These are phyloP conservation scores for Cyclotella sp. DNA, from an alignment of 108 stramenopile species.

Conservation along the genomic window DNA sequence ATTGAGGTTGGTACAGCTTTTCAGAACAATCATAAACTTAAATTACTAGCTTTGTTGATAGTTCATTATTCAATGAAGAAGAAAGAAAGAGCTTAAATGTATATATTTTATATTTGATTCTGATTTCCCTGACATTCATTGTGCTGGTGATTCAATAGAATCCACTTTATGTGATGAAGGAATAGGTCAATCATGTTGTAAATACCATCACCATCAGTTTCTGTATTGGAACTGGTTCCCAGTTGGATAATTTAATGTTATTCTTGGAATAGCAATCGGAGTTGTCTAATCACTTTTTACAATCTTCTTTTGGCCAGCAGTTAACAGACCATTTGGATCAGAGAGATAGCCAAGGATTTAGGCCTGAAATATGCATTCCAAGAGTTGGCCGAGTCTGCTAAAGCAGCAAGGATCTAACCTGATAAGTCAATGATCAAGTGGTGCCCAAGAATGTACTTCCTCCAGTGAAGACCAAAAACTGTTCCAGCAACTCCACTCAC, in stretches of 20 bases:
- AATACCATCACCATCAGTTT: constrained; percentile 41
- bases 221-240: constrained; percentile 58
- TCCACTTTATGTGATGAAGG: constrained; percentile 75
- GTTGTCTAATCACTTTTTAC: constrained; percentile 75
- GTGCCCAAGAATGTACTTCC: constrained; percentile 46
- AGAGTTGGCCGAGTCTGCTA: constrained; percentile 21
- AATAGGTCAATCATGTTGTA: constrained; percentile 63
- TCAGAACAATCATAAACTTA: too few relatives aligned
- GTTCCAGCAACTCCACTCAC: constrained; percentile 26
- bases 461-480: constrained; percentile 50
- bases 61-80: too few relatives aligned
- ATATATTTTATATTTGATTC: too few relatives aligned
- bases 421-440: constrained; percentile 18
- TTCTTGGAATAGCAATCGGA: constrained; percentile 64
- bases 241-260: constrained; percentile 70
- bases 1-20: too few relatives aligned
- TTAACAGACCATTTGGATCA: constrained; percentile 38
- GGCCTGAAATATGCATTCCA: constrained; percentile 42
- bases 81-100: too few relatives aligned
- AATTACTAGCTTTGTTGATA: too few relatives aligned
- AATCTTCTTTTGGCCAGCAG: constrained; percentile 45
- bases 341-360: constrained; percentile 54
- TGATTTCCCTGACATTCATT: too few relatives aligned
- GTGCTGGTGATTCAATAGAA: constrained; percentile 34
- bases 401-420: constrained; percentile 46